These are phyloP conservation scores for Ophiostoma australiae DNA, from an alignment of 2,329 filamentous ascomycete species.

Conservation along the genomic window DNA sequence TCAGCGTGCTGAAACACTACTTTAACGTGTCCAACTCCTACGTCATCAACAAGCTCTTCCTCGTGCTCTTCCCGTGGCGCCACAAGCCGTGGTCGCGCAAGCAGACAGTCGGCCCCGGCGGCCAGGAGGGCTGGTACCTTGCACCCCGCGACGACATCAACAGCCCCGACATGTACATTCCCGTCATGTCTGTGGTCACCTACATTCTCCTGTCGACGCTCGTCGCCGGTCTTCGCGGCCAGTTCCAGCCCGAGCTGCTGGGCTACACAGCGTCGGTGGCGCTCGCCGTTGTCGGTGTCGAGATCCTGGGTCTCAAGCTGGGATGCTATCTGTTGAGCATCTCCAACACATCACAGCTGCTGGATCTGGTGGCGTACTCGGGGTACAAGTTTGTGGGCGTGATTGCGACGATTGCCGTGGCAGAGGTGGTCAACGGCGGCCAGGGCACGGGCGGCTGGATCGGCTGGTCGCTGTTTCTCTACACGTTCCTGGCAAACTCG, in stretches of 20 bases:
- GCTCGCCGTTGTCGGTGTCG: slow-evolving; percentile 74
- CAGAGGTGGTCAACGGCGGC: slow-evolving; percentile 71
- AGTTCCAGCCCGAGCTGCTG: slow-evolving; percentile 90
- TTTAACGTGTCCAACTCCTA: slow-evolving; percentile 99
- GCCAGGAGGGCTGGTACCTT: slow-evolving; percentile 72
- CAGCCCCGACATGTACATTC: slow-evolving; percentile 99
- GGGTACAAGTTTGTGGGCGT: slow-evolving; percentile 99
- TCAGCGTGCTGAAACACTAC: slow-evolving; percentile 90
- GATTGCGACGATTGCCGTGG: slow-evolving; percentile 77
- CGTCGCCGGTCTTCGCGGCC: slow-evolving; percentile 79
- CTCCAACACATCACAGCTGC: slow-evolving; percentile 85
- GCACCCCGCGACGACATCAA: slow-evolving; percentile 94
- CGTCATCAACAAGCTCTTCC: slow-evolving; percentile 84
- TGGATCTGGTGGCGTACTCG: slow-evolving; percentile 91
- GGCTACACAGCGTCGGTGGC: slow-evolving; percentile 84
- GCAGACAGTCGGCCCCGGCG: slow-evolving; percentile 65
- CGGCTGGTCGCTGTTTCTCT: slow-evolving; percentile 82
- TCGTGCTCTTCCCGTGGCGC: slow-evolving; percentile 95
- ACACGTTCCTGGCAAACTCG: slow-evolving; percentile 90
- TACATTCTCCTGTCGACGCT: slow-evolving; percentile 93
- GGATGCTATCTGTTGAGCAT: slow-evolving; percentile 93
- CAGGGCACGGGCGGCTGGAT: slow-evolving; percentile 82
- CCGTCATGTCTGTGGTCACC: slow-evolving; percentile 94
- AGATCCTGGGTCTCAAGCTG: slow-evolving; percentile 85
- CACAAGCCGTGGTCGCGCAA: slow-evolving; percentile 97